phyloP scores from a whole-genome alignment of 78 protist species.

The Blattamonas nauphoetae region DNA sequence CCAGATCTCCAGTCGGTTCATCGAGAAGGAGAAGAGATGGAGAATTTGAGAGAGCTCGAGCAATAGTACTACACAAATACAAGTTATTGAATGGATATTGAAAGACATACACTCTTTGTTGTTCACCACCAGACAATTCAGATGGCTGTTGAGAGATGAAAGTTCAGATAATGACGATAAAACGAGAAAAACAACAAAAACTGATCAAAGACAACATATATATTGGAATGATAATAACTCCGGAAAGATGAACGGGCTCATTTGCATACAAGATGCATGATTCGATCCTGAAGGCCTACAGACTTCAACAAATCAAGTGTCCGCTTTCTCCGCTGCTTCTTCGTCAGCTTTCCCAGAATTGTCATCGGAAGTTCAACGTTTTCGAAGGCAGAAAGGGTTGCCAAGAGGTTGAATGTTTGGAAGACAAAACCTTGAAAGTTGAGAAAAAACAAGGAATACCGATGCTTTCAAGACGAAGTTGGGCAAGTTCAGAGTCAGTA shows the following conservation, averaged over 20 bases:
- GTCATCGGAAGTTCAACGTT: slow-evolving; percentile 87
- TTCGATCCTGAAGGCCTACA: slow-evolving; percentile 75
- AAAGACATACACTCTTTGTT: slow-evolving; percentile 64
- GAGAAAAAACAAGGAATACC: neutral
- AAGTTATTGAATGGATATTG: neutral
- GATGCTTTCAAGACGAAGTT: neutral
- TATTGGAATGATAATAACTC: too few relatives aligned
- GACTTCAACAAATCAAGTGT: neutral
- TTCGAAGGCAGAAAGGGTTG: slow-evolving; percentile 80
- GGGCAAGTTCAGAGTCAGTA: neutral
- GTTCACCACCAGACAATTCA: slow-evolving; percentile 89
- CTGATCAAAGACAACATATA: too few relatives aligned
- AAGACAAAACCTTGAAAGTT: slow-evolving; percentile 68
- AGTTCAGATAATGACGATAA: too few relatives aligned
- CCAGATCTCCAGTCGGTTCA: slow-evolving; percentile 84
- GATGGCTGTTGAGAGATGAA: slow-evolving; percentile 43
- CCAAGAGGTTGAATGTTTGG: slow-evolving; percentile 80
- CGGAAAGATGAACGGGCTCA: too few relatives aligned
- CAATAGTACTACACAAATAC: slow-evolving; percentile 51
- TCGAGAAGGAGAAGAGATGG: slow-evolving; percentile 78
- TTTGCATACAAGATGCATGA: slow-evolving; percentile 41
- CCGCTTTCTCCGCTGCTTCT: slow-evolving; percentile 33
- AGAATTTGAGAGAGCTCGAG: slow-evolving; percentile 76
- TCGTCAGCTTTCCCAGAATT: slow-evolving; percentile 51
- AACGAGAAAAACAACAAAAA: too few relatives aligned